phyloP scores from a whole-genome alignment of 2,329 filamentous ascomycete genomes.

The Penicillium sp. region DNA sequence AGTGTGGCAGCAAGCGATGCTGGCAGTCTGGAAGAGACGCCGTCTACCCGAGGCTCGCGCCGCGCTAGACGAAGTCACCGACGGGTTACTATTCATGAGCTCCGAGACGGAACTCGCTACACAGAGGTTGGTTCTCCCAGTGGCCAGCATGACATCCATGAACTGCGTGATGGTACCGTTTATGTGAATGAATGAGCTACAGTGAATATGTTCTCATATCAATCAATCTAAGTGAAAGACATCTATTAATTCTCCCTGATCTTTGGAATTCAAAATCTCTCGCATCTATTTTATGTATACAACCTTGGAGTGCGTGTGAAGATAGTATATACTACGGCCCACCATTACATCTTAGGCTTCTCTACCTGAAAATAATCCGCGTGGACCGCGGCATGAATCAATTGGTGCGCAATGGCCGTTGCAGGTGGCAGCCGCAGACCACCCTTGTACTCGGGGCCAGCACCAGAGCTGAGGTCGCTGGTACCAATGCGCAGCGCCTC shows the following conservation, averaged over 20 bases:
- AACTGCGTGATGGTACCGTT: constrained; percentile 45
- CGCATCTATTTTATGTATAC: constrained; percentile 1
- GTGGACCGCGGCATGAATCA: constrained; percentile 76
- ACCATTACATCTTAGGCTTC: constrained; percentile 51
- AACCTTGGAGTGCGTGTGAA: not conserved
- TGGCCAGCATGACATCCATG: constrained; percentile 42
- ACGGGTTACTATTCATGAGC: constrained; percentile 45
- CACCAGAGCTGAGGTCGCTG: constrained; percentile 65
- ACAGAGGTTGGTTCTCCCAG: constrained; percentile 43
- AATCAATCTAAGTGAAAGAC: not conserved
- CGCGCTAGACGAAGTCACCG: constrained; percentile 33
- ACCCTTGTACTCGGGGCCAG: constrained; percentile 70
- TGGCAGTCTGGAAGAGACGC: constrained; percentile 30
- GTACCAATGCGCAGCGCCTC: constrained; percentile 70
- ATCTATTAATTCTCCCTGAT: not conserved
- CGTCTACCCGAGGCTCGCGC: constrained; percentile 29
- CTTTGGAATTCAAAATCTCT: not conserved
- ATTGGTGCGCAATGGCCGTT: constrained; percentile 89
- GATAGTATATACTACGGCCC: not conserved
- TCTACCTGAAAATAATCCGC: constrained; percentile 64
- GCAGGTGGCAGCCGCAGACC: constrained; percentile 76
- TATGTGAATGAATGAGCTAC: constrained; percentile 41
- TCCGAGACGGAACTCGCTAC: constrained; percentile 45
- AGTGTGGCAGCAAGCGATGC: constrained; percentile 34
- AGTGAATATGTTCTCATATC: not conserved